A percentile compares a stretch with the other conserved stretches of the same genome.
Evolutionary conservation across 1,139 yeast genomes (phyloP).

Genomic region (Lodderomyces theae): DNA sequence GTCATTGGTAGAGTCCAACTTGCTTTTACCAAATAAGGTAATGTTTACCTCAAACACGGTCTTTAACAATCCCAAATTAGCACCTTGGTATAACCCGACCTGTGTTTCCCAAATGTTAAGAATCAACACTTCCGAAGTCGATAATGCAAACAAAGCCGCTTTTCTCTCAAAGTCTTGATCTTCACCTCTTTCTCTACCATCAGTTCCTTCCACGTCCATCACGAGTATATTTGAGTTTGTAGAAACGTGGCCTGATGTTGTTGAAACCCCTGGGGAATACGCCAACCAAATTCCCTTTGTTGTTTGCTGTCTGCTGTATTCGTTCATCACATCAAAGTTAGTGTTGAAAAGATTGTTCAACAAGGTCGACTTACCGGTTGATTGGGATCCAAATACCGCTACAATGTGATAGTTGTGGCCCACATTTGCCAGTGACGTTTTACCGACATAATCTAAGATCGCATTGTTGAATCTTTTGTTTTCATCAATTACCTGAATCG

Average conservation of each 20-base stretch:
- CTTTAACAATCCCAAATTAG: slow-evolving; percentile 90
- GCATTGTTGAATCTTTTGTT: slow-evolving; percentile 56
- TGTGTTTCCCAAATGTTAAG: slow-evolving; percentile 97
- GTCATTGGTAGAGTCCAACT: slow-evolving; percentile 29
- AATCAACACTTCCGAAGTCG: slow-evolving; percentile 87
- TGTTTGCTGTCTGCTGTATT: slow-evolving; percentile 74
- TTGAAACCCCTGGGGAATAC: slow-evolving; percentile 48
- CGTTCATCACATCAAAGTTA: slow-evolving; percentile 90
- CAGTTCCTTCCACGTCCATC: slow-evolving; percentile 97
- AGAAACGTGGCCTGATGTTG: slow-evolving; percentile 18
- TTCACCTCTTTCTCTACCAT: slow-evolving; percentile 96
- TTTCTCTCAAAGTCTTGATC: slow-evolving; percentile 97
- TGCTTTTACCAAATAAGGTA: slow-evolving; percentile 61
- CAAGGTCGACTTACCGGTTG: slow-evolving; percentile 93
- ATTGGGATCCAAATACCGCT: slow-evolving; percentile 95
- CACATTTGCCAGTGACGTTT: slow-evolving; percentile 31
- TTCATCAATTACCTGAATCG: slow-evolving; percentile 80
- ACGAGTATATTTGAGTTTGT: slow-evolving; percentile 56
- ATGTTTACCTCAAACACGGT: slow-evolving; percentile 96
- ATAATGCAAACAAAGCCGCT: slow-evolving; percentile 89
- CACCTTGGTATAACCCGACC: slow-evolving; percentile 95
- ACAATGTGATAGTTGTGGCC: slow-evolving; percentile 85
- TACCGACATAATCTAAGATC: slow-evolving; percentile 38
- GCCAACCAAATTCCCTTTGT: slow-evolving; percentile 97
- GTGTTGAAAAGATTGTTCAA: slow-evolving; percentile 85